These are phyloP conservation scores for Diaporthe vaccinii DNA, from an alignment of 2,329 filamentous ascomycete species.

Conservation along the genomic window DNA sequence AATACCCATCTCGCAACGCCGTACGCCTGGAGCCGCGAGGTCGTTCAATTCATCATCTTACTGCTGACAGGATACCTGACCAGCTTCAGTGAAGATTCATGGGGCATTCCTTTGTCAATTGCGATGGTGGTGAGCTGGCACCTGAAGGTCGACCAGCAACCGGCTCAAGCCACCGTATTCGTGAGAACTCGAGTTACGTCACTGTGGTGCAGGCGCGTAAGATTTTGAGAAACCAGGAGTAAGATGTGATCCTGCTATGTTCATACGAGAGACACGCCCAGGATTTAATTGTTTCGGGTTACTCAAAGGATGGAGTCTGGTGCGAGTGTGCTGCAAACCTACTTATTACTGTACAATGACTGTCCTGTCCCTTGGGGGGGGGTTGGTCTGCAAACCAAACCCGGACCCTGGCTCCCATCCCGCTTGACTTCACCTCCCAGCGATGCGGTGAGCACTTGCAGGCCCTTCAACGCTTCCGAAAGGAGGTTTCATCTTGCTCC, in stretches of 20 bases:
- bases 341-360: too few species aligned
- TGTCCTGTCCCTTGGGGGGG: neutral
- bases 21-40: too few species aligned
- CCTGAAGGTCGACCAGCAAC: neutral
- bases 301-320: neutral
- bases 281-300: neutral
- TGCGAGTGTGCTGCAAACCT: neutral
- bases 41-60: too few species aligned
- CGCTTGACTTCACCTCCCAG: neutral
- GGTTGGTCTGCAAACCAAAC: neutral
- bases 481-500: constrained; percentile 14
- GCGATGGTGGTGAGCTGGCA: neutral
- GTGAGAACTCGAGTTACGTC: neutral
- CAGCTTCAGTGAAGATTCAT: too few species aligned
- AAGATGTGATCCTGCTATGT: neutral
- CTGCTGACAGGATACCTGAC: too few species aligned
- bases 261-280: neutral
- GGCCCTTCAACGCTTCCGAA: neutral
- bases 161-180: neutral
- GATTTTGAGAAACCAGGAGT: neutral
- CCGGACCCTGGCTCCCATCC: neutral
- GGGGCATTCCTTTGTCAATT: neutral
- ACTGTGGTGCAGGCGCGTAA: neutral
- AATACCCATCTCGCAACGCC: too few species aligned
- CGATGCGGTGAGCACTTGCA: constrained; percentile 9